Evolutionary conservation across 768 basidiomycete genomes (phyloP).

Genomic region (Lactifluus rugatus): DNA sequence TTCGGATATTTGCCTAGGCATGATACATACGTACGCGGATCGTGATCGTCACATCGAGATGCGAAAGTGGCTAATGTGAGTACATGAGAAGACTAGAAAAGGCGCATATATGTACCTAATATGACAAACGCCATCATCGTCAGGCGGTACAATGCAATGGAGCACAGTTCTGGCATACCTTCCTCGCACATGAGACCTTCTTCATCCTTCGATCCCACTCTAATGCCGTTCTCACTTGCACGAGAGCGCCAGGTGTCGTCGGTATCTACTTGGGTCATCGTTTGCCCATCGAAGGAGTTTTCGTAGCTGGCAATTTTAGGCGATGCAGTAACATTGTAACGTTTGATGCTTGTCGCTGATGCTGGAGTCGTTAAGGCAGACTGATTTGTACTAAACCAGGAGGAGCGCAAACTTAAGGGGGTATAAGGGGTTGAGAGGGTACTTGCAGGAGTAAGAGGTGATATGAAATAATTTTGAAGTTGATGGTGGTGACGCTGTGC

Average conservation of each 20-base stretch:
- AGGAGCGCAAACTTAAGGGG: slow-evolving; percentile 58
- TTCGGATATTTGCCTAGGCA: neutral
- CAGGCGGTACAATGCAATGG: slow-evolving; percentile 34
- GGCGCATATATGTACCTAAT: slow-evolving; percentile 31
- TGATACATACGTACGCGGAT: slow-evolving; percentile 4
- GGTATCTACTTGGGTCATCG: slow-evolving; percentile 46
- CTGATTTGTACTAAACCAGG: slow-evolving; percentile 37
- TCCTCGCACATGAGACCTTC: slow-evolving; percentile 40
- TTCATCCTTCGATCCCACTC: slow-evolving; percentile 38
- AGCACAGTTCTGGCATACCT: slow-evolving; percentile 27
- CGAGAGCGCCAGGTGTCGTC: slow-evolving; percentile 64
- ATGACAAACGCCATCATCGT: slow-evolving; percentile 19
- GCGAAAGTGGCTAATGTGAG: neutral
- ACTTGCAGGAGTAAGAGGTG: slow-evolving; percentile 52
- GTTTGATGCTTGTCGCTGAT: slow-evolving; percentile 33
- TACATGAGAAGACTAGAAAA: slow-evolving; percentile 19
- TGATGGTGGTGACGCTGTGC: slow-evolving; percentile 32
- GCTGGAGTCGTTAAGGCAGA: slow-evolving; percentile 54
- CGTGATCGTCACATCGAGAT: neutral
- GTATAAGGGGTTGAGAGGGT: slow-evolving; percentile 50
- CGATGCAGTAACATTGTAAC: slow-evolving; percentile 34
- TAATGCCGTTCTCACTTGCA: slow-evolving; percentile 63
- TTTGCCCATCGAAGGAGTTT: slow-evolving; percentile 24
- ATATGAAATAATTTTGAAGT: slow-evolving; percentile 30
- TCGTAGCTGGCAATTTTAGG: slow-evolving; percentile 32